Conservation (phyloP, 768 basidiomycete genomes). For the Pholiota molesta region DNA sequence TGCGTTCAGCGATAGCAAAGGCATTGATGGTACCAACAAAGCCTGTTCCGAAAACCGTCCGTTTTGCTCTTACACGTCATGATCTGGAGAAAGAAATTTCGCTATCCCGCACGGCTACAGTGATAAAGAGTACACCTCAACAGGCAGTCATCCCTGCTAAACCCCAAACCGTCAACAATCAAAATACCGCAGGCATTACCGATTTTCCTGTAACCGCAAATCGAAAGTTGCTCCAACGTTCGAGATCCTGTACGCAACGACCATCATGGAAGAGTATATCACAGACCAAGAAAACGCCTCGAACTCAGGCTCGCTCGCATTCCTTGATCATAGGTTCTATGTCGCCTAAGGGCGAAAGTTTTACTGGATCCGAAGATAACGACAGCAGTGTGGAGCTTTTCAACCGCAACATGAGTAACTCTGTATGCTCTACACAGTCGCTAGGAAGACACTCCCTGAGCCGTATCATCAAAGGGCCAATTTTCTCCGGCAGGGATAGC, state of each 20-base stretch:
- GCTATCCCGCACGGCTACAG: neutral
- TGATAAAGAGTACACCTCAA: neutral
- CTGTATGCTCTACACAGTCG: constrained; percentile 17
- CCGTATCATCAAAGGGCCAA: constrained; percentile 29
- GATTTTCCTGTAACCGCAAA: neutral
- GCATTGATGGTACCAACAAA: neutral
- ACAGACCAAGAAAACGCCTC: constrained; percentile 1
- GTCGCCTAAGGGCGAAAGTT: neutral
- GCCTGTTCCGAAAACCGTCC: constrained; percentile 39
- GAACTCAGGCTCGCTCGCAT: constrained; percentile 1
- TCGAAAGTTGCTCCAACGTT: constrained; percentile 6
- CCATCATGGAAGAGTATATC: constrained; percentile 7
- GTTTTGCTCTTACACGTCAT: constrained; percentile 35
- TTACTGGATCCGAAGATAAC: neutral
- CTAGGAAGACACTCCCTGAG: constrained; percentile 38
- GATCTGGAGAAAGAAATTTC: constrained; percentile 15
- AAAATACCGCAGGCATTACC: neutral
- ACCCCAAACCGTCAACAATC: neutral
- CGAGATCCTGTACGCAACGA: constrained; percentile 2
- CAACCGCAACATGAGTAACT: neutral
- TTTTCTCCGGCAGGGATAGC: constrained; percentile 24
- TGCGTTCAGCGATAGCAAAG: constrained; percentile 23
- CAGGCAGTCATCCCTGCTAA: neutral
- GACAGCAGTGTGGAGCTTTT: neutral
- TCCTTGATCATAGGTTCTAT: constrained; percentile 2